Percentiles rank a stretch among this genome's conserved stretches.
These are phyloP conservation scores for Neofusicoccum sp. DNA, from an alignment of 2,329 filamentous ascomycete genomes.

Conservation along the genomic window DNA sequence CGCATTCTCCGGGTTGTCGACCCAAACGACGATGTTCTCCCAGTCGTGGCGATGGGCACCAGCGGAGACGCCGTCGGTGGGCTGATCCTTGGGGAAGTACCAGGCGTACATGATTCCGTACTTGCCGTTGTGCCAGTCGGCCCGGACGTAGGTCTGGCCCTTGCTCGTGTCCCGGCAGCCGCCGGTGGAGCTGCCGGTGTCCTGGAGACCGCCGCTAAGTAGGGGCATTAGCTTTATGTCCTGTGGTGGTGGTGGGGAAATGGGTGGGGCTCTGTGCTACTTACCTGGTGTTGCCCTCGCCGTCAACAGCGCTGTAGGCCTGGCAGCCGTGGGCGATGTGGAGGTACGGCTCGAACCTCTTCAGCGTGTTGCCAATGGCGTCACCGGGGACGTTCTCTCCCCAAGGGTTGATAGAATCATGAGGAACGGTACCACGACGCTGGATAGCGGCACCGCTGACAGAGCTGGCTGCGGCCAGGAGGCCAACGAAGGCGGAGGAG, in stretches of 20 bases:
- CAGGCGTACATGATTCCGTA: conserved; percentile 45
- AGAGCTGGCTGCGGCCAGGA: too few species aligned
- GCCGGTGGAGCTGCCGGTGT: conserved; percentile 31
- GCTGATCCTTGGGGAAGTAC: conserved; percentile 50
- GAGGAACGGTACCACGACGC: too few species aligned
- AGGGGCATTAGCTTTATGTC: neutral
- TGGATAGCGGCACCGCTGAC: too few species aligned
- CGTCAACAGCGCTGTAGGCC: conserved; percentile 25
- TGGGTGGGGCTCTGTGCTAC: neutral
- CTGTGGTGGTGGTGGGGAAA: too few species aligned
- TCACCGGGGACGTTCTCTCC: too few species aligned
- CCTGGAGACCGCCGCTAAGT: conserved; percentile 35
- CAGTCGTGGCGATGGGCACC: conserved; percentile 44
- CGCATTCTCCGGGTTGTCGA: conserved; percentile 24
- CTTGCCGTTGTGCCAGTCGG: conserved; percentile 27
- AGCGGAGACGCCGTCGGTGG: conserved; percentile 29
- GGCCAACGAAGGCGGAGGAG: too few species aligned
- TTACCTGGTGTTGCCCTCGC: conserved; percentile 19
- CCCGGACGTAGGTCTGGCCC: conserved; percentile 43
- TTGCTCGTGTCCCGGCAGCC: conserved; percentile 33
- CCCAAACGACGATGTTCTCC: conserved; percentile 38
- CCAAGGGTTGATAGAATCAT: too few species aligned
- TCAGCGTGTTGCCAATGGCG: too few species aligned
- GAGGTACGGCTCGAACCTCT: conserved; percentile 20
- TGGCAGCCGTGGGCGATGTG: conserved; percentile 29